Conservation (phyloP, 352 stramenopile genomes). For the Phytopythium montanum region DNA sequence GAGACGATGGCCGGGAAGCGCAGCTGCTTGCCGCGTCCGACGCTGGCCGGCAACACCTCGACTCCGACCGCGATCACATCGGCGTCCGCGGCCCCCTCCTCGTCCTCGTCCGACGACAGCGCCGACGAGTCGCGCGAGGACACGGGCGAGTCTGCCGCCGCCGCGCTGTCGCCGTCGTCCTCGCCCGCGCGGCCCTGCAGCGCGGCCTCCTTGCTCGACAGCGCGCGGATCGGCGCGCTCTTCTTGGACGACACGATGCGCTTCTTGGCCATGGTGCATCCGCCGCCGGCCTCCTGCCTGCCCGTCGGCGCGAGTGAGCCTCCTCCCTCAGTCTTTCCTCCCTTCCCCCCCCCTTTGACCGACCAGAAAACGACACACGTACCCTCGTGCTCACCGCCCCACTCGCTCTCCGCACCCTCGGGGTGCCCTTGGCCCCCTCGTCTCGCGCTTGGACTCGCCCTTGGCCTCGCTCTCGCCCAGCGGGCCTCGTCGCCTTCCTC, state of each 20-base stretch:
- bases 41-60: slow-evolving; percentile 68
- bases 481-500: too few relatives aligned
- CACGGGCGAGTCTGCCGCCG: slow-evolving; percentile 18
- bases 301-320: neutral
- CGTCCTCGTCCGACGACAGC: slow-evolving; percentile 32
- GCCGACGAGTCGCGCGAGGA: slow-evolving; percentile 39
- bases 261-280: slow-evolving; percentile 63
- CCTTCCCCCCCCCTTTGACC: too few relatives aligned
- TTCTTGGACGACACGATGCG: slow-evolving; percentile 88
- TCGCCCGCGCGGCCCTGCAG: slow-evolving; percentile 42
- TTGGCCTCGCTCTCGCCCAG: too few relatives aligned
- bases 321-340: too few relatives aligned
- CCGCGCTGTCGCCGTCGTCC: slow-evolving; percentile 20
- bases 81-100: slow-evolving; percentile 20
- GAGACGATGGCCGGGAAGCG: slow-evolving; percentile 69
- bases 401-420: too few relatives aligned
- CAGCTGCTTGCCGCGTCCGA: slow-evolving; percentile 75
- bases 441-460: too few relatives aligned
- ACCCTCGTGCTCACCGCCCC: too few relatives aligned
- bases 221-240: slow-evolving; percentile 70
- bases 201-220: slow-evolving; percentile 83
- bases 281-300: too few relatives aligned
- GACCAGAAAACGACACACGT: too few relatives aligned
- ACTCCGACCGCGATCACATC: slow-evolving; percentile 29
- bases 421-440: too few relatives aligned